Conservation (phyloP, 176 grass and related monocot genomes). For the Cocos nucifera region DNA sequence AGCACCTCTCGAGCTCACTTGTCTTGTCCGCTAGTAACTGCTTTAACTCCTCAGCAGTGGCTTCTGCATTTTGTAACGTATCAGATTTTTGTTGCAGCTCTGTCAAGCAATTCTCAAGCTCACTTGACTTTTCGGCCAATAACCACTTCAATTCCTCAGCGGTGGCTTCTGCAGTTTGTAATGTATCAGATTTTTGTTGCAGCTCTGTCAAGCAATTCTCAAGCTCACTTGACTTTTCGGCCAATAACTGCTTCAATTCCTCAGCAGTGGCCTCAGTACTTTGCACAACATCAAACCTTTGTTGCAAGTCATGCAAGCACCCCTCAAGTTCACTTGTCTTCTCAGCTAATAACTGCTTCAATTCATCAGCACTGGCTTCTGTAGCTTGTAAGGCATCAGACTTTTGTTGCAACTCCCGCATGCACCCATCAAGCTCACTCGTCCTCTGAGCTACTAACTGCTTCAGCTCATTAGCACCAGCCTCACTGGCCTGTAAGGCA, state of each 20-base stretch:
- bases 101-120: slow-evolving; percentile 40
- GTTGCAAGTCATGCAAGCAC: neutral
- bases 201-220: slow-evolving; percentile 23
- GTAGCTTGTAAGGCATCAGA: slow-evolving; percentile 2
- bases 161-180: slow-evolving; percentile 2
- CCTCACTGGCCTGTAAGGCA: slow-evolving; percentile 13
- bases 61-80: neutral
- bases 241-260: slow-evolving; percentile 9
- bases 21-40: slow-evolving; percentile 1
- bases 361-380: slow-evolving; percentile 6
- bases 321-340: slow-evolving; percentile 18
- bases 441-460: slow-evolving; percentile 15
- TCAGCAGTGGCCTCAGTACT: slow-evolving; percentile 1
- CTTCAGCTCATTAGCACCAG: neutral
- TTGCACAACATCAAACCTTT: slow-evolving; percentile 5
- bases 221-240: slow-evolving; percentile 31
- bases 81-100: slow-evolving; percentile 7
- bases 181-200: slow-evolving; percentile 8
- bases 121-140: slow-evolving; percentile 11
- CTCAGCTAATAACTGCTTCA: slow-evolving; percentile 18
- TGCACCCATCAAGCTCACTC: slow-evolving; percentile 7
- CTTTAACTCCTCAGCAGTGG: slow-evolving; percentile 1
- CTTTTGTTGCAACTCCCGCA: slow-evolving; percentile 17
- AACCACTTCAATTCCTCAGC: slow-evolving; percentile 8
- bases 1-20: slow-evolving; percentile 61